Evolutionary conservation across 208 protist species (phyloP), one percentile per base, ranked within the genome.

Genomic region (Trypanosoma rangeli): DNA sequence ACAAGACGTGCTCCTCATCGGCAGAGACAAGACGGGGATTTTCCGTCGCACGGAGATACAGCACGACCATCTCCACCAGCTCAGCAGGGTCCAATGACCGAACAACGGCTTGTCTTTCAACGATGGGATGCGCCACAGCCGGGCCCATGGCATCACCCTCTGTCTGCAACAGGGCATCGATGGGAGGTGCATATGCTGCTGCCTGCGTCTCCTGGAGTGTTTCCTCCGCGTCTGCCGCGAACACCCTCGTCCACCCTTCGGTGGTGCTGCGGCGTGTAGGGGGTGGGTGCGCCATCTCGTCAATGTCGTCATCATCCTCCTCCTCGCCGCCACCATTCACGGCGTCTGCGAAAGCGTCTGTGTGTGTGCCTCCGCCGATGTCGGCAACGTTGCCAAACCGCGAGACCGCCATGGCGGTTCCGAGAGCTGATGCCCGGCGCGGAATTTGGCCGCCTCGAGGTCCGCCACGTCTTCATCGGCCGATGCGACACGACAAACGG

Each of bases 1-100:
- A 94, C 16, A 94, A 33, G 8, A 76, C 49, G 61, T 90, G 81
- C 60, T 94, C 85, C 52, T 92, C 86, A n/a, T 79, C 50, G 13
- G 75, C 72, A 15, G 79, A 85, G 10, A 94, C 88, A 22, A 92
- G 70, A 10, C 54, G 60, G 5, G 75, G 50, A 63, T 87, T 87
- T 16, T 78, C 63, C 8, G 84, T 84, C 0, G 84, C 72, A 31
- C 78, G 76, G 54, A 90, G 68, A 57, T 93, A 93, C 26, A 80
- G 49, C 2, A 63, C 52, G 0, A 80, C 52, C 18, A 68, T 63
- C 18, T 86, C 81, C 26, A 82, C 71, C 18, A 93, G 48, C 44
- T 76, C 39, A 28, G 72, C 60, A 10, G 57, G 22, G 22, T 52
- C 12, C 26, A 68, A 18, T 18, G 24, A 50, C 18, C 73, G 73